Base-by-base conservation (phyloP, 2,329 filamentous ascomycete species). In the Diaporthe destruens region DNA sequence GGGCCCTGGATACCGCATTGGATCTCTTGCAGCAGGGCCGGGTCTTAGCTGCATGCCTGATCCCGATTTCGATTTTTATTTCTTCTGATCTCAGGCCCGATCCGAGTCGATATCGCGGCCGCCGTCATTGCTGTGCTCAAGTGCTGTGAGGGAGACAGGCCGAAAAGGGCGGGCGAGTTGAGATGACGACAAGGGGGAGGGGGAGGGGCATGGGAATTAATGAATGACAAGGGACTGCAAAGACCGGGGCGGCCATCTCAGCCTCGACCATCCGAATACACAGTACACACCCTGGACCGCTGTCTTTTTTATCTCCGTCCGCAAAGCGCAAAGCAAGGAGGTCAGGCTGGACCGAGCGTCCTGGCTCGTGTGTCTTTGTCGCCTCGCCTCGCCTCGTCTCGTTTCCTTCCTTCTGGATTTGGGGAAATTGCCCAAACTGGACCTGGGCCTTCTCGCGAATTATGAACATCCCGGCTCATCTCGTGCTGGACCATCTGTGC, bases 291-390 rank as follows among this genome's bases (percentile, higher is more conserved):
- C 44, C 61, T 66, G 61, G 61, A 39, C 39, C 39, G n/a, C 54
- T 51, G 42, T 69, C 57, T 34, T 53, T 59, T 59, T 56, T 69
- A 56, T 70, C 36, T 61, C 61, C 57, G 68, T 70, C 55, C 55
- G 68, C 68, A 20, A 61, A 70, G 32, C 44, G 55, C 68, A 20
- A 61, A 70, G 32, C 55, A 61, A 51, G 55, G 68, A 59, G 42
- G 61, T 18, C 39, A 70, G 68, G 68, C 55, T 70, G 68, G 68
- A 70, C 68, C 68, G 68, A 70, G 68, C 68, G 68, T 61, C 68
- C 49, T 70, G 53, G 47, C 55, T 53, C 39, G 44, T 54, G 49
- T 61, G 49, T 70, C 42, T 57, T 12, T 61, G n/a, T 61, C 39
- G 54, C 47, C 34, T 59, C 51, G 54, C 47, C 34, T 59, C 51